Evolutionary conservation across 1,284 basidiomycete species (phyloP), one percentile per base, ranked within the genome.

Genomic region (Pterulicium gracile): DNA sequence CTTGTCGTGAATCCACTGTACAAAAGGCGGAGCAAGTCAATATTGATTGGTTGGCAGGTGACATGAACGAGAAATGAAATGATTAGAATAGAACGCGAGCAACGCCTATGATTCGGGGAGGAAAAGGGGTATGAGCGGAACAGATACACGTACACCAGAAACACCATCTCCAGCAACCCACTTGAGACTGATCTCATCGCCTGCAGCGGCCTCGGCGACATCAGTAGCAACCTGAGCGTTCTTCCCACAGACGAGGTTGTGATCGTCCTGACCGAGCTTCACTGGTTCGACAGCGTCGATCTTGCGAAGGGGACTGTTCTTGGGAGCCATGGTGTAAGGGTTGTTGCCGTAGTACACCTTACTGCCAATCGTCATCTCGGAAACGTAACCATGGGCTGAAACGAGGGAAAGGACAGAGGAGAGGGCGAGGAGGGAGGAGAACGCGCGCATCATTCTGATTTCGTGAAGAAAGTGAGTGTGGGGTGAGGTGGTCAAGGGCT

Each of bases 1-100:
- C 12, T 60, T 70, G 41, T 75, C 58, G 52, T 79, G 77, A 1
- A 72, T 71, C 76, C 75, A 77, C 66, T 76, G 24, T 22, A 18
- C 42, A 3, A 15, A 35, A 24, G 40, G 18, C 47, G 23, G 20
- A 24, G 18, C 2, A 60, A 32, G n/a, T 10, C 7, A 32, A 32
- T 10, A n/a, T 10, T 32, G 27, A 32, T 32, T 7, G 7, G n/a
- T 32, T n/a, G n/a, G 27, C n/a, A 32, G 10, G 27, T n/a, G 27
- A 10, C n/a, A n/a, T n/a, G n/a, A n/a, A n/a, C n/a, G n/a, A n/a
- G n/a, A n/a, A n/a, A n/a, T n/a, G n/a, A n/a, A n/a, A n/a, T n/a
- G n/a, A n/a, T n/a, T n/a, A n/a, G n/a, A n/a, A n/a, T n/a, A n/a
- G n/a, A n/a, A n/a, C n/a, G n/a, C n/a, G n/a, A n/a, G n/a, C n/a